These are phyloP conservation scores for Neobulgaria alba DNA, from an alignment of 2,329 filamentous ascomycete genomes.

Conservation along the genomic window DNA sequence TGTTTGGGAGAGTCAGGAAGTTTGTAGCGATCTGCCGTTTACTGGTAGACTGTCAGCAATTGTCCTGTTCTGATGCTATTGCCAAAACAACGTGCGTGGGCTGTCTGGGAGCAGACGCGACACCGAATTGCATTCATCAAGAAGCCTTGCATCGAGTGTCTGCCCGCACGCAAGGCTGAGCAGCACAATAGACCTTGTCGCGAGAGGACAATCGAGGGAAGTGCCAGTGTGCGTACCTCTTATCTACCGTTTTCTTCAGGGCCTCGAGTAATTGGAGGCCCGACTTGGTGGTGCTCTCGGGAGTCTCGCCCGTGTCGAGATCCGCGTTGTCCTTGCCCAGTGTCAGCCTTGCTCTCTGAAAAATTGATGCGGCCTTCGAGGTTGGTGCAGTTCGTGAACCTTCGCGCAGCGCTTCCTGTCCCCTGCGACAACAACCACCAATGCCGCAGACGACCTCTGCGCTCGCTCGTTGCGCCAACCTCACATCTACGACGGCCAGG, in stretches of 20 bases:
- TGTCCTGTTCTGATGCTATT: too few species aligned
- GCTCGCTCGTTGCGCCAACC: conserved; percentile 3
- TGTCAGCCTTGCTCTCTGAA: conserved; percentile 25
- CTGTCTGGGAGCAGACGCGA: not conserved
- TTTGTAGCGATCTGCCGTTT: conserved; percentile 66
- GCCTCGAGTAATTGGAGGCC: conserved; percentile 68
- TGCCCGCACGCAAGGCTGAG: conserved; percentile 10
- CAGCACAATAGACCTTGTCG: conserved; percentile 4
- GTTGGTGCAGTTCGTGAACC: conserved; percentile 13
- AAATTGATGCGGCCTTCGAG: conserved; percentile 10
- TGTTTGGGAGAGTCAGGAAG: conserved; percentile 64
- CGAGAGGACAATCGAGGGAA: conserved; percentile 5
- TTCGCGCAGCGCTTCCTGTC: conserved; percentile 17
- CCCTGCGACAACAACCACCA: conserved; percentile 19
- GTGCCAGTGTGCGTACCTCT: conserved; percentile 55
- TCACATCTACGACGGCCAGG: conserved; percentile 5
- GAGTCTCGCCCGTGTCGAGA: conserved; percentile 41
- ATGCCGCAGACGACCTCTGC: conserved; percentile 9
- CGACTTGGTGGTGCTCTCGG: conserved; percentile 60
- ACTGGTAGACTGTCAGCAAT: conserved; percentile 31
- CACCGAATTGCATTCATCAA: conserved; percentile 6
- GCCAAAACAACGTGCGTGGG: not conserved
- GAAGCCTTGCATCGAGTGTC: conserved; percentile 4
- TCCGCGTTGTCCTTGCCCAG: conserved; percentile 19
- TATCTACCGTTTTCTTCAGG: conserved; percentile 69